phyloP scores from a whole-genome alignment of 2,329 filamentous ascomycete species.

The Teratosphaeriaceae sp. region DNA sequence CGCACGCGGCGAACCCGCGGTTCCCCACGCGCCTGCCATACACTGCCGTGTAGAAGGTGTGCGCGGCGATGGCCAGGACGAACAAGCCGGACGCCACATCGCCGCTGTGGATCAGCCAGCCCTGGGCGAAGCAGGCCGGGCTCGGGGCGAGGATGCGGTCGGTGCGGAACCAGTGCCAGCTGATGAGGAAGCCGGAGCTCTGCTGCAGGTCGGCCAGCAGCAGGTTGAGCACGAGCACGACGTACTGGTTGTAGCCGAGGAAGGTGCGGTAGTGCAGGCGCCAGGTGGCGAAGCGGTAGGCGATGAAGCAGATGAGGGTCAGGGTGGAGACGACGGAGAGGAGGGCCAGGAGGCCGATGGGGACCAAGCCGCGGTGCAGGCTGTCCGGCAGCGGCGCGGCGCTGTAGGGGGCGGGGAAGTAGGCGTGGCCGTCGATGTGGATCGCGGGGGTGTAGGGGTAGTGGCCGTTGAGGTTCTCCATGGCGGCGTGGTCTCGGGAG shows the following conservation, averaged over 20 bases:
- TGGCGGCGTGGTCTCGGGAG: background rate
- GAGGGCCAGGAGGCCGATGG: conserved; percentile 22
- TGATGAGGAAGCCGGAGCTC: conserved; percentile 57
- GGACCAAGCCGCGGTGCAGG: conserved; percentile 23
- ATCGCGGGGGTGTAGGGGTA: conserved; percentile 17
- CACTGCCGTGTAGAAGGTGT: conserved; percentile 60
- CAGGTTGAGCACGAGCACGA: conserved; percentile 63
- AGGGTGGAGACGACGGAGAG: conserved; percentile 25
- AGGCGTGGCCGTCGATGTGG: conserved; percentile 15
- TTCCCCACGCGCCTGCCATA: conserved; percentile 48
- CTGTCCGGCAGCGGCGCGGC: conserved; percentile 13
- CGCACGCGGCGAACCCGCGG: conserved; percentile 42
- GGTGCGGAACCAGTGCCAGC: conserved; percentile 50
- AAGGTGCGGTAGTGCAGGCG: conserved; percentile 25
- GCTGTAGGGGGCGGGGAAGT: conserved; percentile 27
- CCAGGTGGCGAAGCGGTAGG: conserved; percentile 25
- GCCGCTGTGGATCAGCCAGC: conserved; percentile 62
- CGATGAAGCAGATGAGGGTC: conserved; percentile 25
- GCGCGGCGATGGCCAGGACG: conserved; percentile 58
- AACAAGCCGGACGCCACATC: conserved; percentile 62
- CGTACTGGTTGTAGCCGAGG: conserved; percentile 53
- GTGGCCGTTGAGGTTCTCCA: conserved; percentile 4
- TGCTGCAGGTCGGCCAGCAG: conserved; percentile 63
- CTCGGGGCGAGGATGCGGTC: conserved; percentile 51
- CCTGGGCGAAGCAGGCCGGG: conserved; percentile 55